Conservation (phyloP, 176 grass and related monocot genomes). For the Triticum dicoccoides region DNA sequence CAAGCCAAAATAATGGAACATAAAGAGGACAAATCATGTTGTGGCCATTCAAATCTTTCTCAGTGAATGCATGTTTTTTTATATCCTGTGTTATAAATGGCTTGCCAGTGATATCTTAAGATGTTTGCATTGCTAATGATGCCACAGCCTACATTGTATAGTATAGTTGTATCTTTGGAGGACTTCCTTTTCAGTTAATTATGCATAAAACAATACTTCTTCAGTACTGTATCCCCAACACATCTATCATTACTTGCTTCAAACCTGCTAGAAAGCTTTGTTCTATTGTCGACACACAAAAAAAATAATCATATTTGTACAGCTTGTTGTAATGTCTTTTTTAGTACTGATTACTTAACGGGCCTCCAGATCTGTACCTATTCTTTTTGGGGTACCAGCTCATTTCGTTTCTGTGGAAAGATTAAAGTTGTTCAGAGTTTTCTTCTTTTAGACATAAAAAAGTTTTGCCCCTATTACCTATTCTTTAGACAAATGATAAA, state of each 20-base stretch:
- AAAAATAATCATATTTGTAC: neutral
- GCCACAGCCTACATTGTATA: neutral
- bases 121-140: neutral
- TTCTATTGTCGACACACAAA: conserved; percentile 5
- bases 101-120: neutral
- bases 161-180: neutral
- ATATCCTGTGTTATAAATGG: neutral
- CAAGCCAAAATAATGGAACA: neutral
- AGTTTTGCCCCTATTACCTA: neutral
- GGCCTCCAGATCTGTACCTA: neutral
- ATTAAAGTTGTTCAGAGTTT: neutral
- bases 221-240: conserved; percentile 15
- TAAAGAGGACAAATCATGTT: neutral
- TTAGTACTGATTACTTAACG: conserved; percentile 2
- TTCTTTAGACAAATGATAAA: neutral
- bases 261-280: conserved; percentile 30
- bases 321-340: conserved; percentile 33
- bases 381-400: neutral
- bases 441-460: neutral
- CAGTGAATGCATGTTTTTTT: neutral
- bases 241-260: neutral
- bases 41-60: neutral
- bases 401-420: neutral
- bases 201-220: neutral
- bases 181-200: neutral